Conservation (phyloP, 805 yeast genomes). For the Nakazawaea peltata region DNA sequence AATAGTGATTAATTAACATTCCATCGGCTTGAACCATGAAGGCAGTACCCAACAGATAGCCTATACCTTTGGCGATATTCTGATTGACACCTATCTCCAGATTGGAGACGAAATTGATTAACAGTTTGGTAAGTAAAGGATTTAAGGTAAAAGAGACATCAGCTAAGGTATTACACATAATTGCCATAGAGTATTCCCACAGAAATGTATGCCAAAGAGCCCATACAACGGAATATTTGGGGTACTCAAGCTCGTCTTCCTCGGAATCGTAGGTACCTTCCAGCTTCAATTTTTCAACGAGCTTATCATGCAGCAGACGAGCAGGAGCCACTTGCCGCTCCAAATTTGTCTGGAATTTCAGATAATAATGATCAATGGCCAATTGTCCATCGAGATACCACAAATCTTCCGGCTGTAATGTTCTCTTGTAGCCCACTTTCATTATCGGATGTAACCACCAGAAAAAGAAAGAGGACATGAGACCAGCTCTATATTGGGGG, state of each 20-base stretch:
- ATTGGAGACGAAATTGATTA: constrained; percentile 32
- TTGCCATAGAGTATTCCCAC: constrained; percentile 31
- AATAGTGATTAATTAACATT: constrained; percentile 24
- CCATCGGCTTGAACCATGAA: constrained; percentile 19
- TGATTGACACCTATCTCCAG: constrained; percentile 24
- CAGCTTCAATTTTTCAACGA: not conserved
- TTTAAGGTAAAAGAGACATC: constrained; percentile 48
- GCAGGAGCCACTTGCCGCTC: constrained; percentile 20
- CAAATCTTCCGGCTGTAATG: constrained; percentile 59
- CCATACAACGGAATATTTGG: constrained; percentile 26
- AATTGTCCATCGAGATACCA: constrained; percentile 34
- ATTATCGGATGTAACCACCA: constrained; percentile 68
- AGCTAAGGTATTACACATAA: constrained; percentile 32
- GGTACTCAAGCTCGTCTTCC: constrained; percentile 25
- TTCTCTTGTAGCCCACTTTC: constrained; percentile 60
- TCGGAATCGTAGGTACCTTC: not conserved
- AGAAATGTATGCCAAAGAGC: constrained; percentile 41
- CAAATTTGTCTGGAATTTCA: constrained; percentile 26
- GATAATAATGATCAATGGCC: constrained; percentile 31
- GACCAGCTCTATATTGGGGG: constrained; percentile 37
- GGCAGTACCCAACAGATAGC: constrained; percentile 31
- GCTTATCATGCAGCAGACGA: not conserved
- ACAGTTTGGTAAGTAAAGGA: constrained; percentile 29
- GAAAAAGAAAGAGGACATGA: constrained; percentile 40
- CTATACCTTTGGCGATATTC: constrained; percentile 27